Evolutionary conservation across 148 eudicot genomes (phyloP), one percentile per base, ranked within the genome.

Genomic region (Nyssa sinensis): DNA sequence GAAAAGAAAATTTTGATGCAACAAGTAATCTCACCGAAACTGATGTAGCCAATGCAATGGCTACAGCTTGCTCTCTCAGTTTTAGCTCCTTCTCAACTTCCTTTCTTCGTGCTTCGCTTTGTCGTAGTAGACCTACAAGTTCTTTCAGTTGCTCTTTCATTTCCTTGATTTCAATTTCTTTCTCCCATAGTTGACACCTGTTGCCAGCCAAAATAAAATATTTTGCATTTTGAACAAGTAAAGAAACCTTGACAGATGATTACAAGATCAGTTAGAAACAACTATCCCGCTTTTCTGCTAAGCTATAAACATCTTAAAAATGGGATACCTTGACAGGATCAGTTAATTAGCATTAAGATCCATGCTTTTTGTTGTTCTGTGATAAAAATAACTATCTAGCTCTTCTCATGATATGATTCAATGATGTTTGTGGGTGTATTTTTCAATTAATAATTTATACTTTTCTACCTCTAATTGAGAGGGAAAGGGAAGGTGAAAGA

Each of bases 131-230:
- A 69, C 90, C 85, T 71, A 95, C 93, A 37, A 95, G 93, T 81
- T 95, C 99, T 81, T 93, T 93, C 69, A 92, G 84, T 64, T 93
- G 97, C 80, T 95, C 99, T 72, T 91, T 88, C 94, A 93, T 91
- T 81, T 95, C 99, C 75, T 88, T 95, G 75, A 84, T 80, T 66
- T 95, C 99, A 32, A 90, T 73, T 47, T 89, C 96, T 78, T 81
- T 88, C 74, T 95, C 99, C 86, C 88, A 95, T 60, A 86, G 31
- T 34, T 95, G 88, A 68, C 99, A 95, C 81, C 99, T 95, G 86
- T 74, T 58, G 67, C 60, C 66, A 55, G 59, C 59, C 47, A 63
- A 19, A 60, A 24, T n/a, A 14, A 17, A 21, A 37, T 19, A 61
- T 7, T 62, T 73, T 28, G 29, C 59, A 72, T 24, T 71, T 71